A percentile compares a stretch with the other conserved stretches of the same genome.
phyloP scores from a whole-genome alignment of 1,284 basidiomycete genomes.

The Apiotrichum sp. region DNA sequence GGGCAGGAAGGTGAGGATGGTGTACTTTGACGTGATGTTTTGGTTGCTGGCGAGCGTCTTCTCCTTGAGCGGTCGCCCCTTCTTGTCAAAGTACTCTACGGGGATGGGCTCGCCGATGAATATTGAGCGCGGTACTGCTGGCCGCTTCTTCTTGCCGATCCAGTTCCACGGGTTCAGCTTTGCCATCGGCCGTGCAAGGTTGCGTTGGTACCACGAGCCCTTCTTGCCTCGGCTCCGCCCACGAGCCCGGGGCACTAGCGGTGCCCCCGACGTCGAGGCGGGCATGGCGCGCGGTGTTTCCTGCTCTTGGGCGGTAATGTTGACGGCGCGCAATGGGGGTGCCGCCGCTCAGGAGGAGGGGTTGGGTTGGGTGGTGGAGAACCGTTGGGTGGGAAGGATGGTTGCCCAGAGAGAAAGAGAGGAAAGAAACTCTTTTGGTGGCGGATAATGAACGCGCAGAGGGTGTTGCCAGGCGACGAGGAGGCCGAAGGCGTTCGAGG shows the following conservation, averaged over 20 bases:
- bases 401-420: not conserved
- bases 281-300: conserved; percentile 12
- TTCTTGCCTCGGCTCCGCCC: conserved; percentile 48
- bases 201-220: conserved; percentile 24
- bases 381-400: not conserved
- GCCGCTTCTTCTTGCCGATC: conserved; percentile 57
- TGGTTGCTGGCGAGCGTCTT: conserved; percentile 71
- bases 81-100: conserved; percentile 60
- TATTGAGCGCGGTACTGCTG: conserved; percentile 62
- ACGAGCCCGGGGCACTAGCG: conserved; percentile 27
- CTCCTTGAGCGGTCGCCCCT: conserved; percentile 58
- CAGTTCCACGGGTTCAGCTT: conserved; percentile 54
- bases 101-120: conserved; percentile 73
- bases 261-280: conserved; percentile 31
- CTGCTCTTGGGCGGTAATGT: conserved; percentile 5
- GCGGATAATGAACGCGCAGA: too few relatives aligned
- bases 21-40: conserved; percentile 90
- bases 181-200: conserved; percentile 22
- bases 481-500: too few relatives aligned
- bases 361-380: conserved; percentile 36
- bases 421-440: too few relatives aligned
- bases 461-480: too few relatives aligned
- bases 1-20: conserved; percentile 78
- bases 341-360: conserved; percentile 20
- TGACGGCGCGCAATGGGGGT: conserved; percentile 7